Conservation (phyloP, 1,139 yeast species). For the Debaryomycetaceae sp. region DNA sequence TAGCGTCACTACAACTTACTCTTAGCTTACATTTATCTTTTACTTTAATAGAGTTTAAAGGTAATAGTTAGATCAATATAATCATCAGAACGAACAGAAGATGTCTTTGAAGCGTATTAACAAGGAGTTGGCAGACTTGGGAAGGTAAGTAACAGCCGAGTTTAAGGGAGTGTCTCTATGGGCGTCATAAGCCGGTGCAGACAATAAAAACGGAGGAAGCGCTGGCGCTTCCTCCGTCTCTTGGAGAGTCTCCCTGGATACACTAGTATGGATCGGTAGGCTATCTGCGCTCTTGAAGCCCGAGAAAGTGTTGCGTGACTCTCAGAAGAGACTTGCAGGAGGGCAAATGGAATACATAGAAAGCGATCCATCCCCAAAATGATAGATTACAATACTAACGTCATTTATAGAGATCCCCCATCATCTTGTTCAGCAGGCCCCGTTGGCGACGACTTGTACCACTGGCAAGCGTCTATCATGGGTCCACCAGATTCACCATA, state of each 20-base stretch:
- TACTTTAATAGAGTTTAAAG: not conserved
- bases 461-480: slow-evolving; percentile 97
- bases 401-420: slow-evolving; percentile 80
- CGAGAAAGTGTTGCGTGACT: no score
- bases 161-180: not conserved
- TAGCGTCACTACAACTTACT: not conserved
- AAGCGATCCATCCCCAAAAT: not conserved
- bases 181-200: not conserved
- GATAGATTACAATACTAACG: slow-evolving; percentile 24
- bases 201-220: not conserved
- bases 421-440: slow-evolving; percentile 99
- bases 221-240: not conserved
- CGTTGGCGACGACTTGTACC: slow-evolving; percentile 91
- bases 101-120: slow-evolving; percentile 95
- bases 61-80: not conserved
- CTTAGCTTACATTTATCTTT: not conserved
- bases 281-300: no score
- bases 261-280: no score
- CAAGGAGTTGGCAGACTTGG: slow-evolving; percentile 91
- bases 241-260: not conserved
- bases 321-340: not conserved
- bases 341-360: not conserved
- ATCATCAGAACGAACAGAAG: slow-evolving; percentile 1
- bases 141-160: slow-evolving; percentile 60
- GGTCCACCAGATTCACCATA: slow-evolving; percentile 94